Evolutionary conservation across 305 asterid species (phyloP).

Genomic region (Fraxinus albicans): DNA sequence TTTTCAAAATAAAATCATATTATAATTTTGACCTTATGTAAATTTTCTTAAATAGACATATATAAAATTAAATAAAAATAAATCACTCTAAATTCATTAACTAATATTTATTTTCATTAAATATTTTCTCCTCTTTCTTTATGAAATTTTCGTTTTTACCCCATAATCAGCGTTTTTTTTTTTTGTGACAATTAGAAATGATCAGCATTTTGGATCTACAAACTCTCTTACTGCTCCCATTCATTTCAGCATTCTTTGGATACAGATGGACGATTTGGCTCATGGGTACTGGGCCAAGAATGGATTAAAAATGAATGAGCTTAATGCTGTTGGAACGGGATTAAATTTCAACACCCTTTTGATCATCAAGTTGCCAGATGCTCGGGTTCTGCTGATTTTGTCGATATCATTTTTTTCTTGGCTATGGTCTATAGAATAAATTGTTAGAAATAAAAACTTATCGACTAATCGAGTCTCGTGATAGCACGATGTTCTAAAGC

Average conservation of each 20-base stretch:
- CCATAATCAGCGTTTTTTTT: neutral
- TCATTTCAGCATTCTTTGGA: neutral
- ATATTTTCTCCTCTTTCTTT: neutral
- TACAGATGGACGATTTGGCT: slow-evolving; percentile 39
- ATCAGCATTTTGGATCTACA: neutral
- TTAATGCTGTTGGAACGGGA: slow-evolving; percentile 18
- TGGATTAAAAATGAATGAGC: slow-evolving; percentile 15
- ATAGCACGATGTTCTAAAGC: too few relatives aligned
- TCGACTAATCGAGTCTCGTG: too few relatives aligned
- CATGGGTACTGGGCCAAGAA: slow-evolving; percentile 22
- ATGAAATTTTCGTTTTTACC: neutral
- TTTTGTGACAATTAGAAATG: neutral
- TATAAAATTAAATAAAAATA: too few relatives aligned
- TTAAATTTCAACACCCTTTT: slow-evolving; percentile 37
- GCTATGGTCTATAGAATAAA: slow-evolving; percentile 32
- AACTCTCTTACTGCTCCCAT: neutral
- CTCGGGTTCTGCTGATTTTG: slow-evolving; percentile 47
- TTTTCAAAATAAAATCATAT: too few relatives aligned
- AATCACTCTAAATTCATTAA: too few relatives aligned
- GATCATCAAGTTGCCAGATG: slow-evolving; percentile 50
- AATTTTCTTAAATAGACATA: too few relatives aligned
- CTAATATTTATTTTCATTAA: too few relatives aligned
- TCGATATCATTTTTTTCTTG: slow-evolving; percentile 48
- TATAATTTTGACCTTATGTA: too few relatives aligned
- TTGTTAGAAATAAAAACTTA: too few relatives aligned